Conservation (phyloP, 2,329 filamentous ascomycete genomes). For the Lasiodiplodia sp. region DNA sequence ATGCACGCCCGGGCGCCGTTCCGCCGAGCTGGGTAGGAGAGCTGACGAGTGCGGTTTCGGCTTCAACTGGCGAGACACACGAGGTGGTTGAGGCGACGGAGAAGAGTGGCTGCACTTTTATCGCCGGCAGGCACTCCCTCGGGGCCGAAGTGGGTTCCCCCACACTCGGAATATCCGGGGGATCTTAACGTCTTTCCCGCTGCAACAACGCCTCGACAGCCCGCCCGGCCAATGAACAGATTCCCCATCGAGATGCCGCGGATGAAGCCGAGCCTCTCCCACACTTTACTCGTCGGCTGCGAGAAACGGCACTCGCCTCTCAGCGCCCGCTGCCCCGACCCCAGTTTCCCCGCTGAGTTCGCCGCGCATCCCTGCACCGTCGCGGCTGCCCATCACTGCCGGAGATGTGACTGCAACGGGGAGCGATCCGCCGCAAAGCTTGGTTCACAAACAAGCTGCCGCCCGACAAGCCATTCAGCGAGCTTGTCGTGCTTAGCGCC, state of each 20-base stretch:
- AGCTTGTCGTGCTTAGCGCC: constrained; percentile 16
- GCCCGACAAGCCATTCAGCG: constrained; percentile 20
- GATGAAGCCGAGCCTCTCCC: neutral
- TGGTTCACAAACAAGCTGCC: constrained; percentile 5
- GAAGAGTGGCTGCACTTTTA: neutral
- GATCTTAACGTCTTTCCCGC: neutral
- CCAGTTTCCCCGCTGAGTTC: constrained; percentile 20
- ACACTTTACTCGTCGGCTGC: constrained; percentile 6
- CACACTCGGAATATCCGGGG: constrained; percentile 5
- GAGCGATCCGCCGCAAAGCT: constrained; percentile 25
- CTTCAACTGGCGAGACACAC: neutral
- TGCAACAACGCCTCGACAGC: neutral
- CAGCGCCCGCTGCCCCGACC: constrained; percentile 5
- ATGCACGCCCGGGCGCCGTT: neutral
- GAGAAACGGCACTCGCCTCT: neutral
- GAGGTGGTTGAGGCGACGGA: neutral
- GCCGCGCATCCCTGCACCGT: constrained; percentile 1
- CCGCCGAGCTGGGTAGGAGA: neutral
- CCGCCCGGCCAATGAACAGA: neutral
- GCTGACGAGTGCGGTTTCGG: neutral
- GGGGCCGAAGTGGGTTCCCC: constrained; percentile 4
- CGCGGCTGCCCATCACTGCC: neutral
- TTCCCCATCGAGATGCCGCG: neutral
- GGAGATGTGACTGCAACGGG: constrained; percentile 17
- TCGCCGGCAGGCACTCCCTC: constrained; percentile 3